phyloP scores from a whole-genome alignment of 345 rosid species.

The Acer campestre region DNA sequence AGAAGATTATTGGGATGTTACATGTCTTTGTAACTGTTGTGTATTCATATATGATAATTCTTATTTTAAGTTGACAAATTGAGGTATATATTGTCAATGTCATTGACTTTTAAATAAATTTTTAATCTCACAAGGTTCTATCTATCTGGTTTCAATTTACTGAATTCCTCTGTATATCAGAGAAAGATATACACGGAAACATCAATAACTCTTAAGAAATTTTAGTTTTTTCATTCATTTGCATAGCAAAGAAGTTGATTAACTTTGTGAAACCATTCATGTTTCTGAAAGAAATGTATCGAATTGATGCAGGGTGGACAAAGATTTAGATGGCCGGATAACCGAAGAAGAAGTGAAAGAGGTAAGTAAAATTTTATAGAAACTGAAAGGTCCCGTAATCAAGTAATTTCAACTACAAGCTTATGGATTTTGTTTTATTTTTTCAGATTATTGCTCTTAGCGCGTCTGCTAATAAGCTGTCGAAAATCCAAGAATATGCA shows the following conservation, averaged over 20 bases:
- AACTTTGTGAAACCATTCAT: neutral
- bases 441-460: slow-evolving; percentile 75
- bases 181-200: neutral
- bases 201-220: neutral
- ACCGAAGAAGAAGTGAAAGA: slow-evolving; percentile 73
- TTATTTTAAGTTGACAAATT: slow-evolving; percentile 1
- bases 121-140: neutral
- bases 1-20: neutral
- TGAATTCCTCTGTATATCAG: neutral
- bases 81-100: neutral
- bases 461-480: slow-evolving; percentile 78
- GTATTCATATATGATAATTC: neutral
- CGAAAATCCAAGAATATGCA: slow-evolving; percentile 64
- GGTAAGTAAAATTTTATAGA: slow-evolving; percentile 39
- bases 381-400: neutral
- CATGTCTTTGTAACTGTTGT: neutral
- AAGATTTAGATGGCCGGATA: slow-evolving; percentile 75
- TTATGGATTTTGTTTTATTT: neutral
- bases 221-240: neutral
- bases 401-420: neutral
- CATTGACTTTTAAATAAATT: slow-evolving; percentile 11
- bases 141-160: neutral
- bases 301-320: slow-evolving; percentile 66
- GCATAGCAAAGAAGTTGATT: neutral
- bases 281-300: neutral